phyloP scores from a whole-genome alignment of 139 green algal species.

The Coelastrella sp. region DNA sequence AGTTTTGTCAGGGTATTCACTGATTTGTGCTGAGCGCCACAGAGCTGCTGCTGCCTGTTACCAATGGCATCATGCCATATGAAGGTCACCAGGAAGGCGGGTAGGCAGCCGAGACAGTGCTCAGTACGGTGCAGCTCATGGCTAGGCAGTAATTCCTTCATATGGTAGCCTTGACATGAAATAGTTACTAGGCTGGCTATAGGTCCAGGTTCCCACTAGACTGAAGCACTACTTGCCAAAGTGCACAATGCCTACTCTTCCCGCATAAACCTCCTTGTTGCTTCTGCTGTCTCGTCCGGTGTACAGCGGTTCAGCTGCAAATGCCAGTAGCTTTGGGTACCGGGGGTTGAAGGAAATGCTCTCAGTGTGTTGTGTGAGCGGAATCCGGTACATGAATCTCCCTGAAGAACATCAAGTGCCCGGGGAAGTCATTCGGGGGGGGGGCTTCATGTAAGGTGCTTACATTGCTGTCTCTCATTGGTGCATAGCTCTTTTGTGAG shows the following conservation, averaged over 20 bases:
- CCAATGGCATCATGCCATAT: no score
- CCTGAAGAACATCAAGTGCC: not conserved
- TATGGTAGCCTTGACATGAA: no score
- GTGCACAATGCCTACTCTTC: not conserved
- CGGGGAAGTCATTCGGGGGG: not conserved
- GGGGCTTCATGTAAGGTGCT: not conserved
- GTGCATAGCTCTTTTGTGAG: not conserved
- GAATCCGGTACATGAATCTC: not conserved
- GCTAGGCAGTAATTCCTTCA: no score
- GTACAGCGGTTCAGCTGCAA: slow-evolving; percentile 5
- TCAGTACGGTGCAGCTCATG: no score
- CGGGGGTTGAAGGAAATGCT: slow-evolving; percentile 22
- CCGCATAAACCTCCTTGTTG: not conserved
- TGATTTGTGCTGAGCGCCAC: no score
- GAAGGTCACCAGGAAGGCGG: no score
- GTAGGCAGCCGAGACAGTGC: no score
- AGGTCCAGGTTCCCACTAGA: not conserved
- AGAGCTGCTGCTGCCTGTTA: no score
- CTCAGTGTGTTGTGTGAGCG: not conserved
- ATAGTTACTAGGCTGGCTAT: no score
- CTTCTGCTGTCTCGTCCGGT: not conserved
- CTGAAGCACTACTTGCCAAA: slow-evolving; percentile 3
- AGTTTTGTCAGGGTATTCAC: no score
- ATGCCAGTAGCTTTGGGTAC: slow-evolving; percentile 20
- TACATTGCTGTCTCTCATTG: not conserved